phyloP scores from a whole-genome alignment of 169 alveolate species.

The Cryptosporidium sp. region DNA sequence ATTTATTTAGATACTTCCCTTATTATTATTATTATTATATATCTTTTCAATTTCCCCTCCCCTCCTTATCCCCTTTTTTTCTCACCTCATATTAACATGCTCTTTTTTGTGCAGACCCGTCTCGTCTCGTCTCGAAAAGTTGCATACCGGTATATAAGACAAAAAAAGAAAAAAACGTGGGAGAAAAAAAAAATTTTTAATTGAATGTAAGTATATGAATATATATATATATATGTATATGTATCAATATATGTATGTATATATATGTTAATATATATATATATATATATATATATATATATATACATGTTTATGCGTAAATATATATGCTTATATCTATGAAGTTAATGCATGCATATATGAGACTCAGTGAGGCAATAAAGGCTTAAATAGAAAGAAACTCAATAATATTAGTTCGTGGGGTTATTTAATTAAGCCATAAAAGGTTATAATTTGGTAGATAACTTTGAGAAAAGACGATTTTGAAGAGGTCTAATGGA shows the following conservation, averaged over 20 bases:
- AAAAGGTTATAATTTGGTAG: neutral
- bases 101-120: constrained; percentile 18
- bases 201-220: neutral
- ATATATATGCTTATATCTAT: neutral
- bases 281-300: too few relatives aligned
- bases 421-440: neutral
- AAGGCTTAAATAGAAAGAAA: neutral
- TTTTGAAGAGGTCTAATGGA: neutral
- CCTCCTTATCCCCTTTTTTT: neutral
- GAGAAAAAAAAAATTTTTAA: neutral
- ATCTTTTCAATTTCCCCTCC: neutral
- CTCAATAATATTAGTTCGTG: neutral
- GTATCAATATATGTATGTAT: neutral
- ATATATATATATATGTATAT: neutral
- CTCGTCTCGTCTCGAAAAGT: constrained; percentile 47
- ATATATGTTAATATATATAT: too few relatives aligned
- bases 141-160: constrained; percentile 58
- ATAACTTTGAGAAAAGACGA: neutral
- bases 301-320: neutral
- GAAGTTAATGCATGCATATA: neutral
- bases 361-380: neutral
- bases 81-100: constrained; percentile 14
- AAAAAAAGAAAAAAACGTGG: constrained; percentile 1
- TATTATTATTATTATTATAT: neutral
- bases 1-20: neutral